Base-by-base conservation (phyloP, 768 basidiomycete genomes). In the Leccinellum luteum region DNA sequence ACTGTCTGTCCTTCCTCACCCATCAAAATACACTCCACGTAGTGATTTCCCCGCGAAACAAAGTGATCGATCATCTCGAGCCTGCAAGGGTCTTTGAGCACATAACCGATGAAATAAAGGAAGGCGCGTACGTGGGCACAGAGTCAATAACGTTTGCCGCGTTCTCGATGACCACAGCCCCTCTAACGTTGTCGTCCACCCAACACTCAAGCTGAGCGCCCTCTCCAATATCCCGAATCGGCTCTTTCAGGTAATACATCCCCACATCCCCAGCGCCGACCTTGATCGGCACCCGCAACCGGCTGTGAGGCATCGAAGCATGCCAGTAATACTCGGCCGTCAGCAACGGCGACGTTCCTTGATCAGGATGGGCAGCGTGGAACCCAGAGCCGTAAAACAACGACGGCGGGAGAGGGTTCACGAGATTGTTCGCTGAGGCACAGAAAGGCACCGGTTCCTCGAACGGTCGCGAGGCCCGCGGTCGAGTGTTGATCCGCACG, bases 311-410 rank as follows among this genome's bases (percentile, higher is more conserved):
- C 58, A 90, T 78, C 55, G 86, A 86, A n/a, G 92, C 89, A 70
- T 90, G 87, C 90, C 94, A 99, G 68, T 98, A 98, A 75, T 98
- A 92, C 53, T 78, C 85, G 64, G 76, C 82, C 56, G 78, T 83
- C 70, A 89, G 79, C 54, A 81, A 77, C 63, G 78, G 69, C 53
- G 76, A 73, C 2, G 65, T 58, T 48, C 78, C 70, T 51, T 79
- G 74, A 2, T 81, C 71, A 0, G 90, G 92, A 71, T 94, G 92
- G 66, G 81, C 83, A 1, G 83, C 83, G 59, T 81, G 79, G 96
- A 96, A 99, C 6, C 97, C 97, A 0, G 89, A 87, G 30, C 94
- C 97, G 60, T 89, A 90, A 77, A 98, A 98, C 64, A 98, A 75
- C 30, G 91, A 92, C 0, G 88, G 85, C n/a, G 96, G 96, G 0